phyloP scores from a whole-genome alignment of 768 basidiomycete genomes.

The Suillus luteus region DNA sequence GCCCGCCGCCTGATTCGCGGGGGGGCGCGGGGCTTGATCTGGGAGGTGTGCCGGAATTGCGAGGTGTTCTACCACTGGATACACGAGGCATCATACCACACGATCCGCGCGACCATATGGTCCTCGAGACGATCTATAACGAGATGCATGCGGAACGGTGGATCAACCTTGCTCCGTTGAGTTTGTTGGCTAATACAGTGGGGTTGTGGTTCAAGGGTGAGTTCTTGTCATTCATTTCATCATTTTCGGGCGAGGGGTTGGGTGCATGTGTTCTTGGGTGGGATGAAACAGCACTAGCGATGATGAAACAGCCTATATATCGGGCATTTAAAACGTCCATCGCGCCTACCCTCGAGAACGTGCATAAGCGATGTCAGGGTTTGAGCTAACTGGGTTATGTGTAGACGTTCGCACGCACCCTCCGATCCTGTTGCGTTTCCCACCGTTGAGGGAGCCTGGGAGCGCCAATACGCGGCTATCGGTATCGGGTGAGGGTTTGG shows the following conservation, averaged over 20 bases:
- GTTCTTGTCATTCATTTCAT: slow-evolving; percentile 17
- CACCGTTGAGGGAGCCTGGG: slow-evolving; percentile 35
- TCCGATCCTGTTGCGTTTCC: slow-evolving; percentile 61
- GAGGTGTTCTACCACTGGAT: background rate
- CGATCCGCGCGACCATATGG: slow-evolving; percentile 68
- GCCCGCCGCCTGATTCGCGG: background rate
- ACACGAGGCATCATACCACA: slow-evolving; percentile 20
- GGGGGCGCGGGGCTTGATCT: background rate
- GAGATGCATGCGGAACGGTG: slow-evolving; percentile 70
- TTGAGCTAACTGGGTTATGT: background rate
- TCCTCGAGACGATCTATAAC: slow-evolving; percentile 64
- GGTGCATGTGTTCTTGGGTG: background rate
- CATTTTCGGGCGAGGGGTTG: background rate
- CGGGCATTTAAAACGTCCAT: background rate
- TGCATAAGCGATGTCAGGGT: background rate
- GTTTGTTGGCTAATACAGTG: slow-evolving; percentile 57
- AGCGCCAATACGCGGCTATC: background rate
- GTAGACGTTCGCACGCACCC: slow-evolving; percentile 69
- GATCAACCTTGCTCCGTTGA: slow-evolving; percentile 66
- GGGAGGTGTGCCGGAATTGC: background rate
- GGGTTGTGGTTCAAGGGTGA: slow-evolving; percentile 64
- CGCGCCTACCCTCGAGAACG: background rate
- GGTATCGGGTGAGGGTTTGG: background rate
- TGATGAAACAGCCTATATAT: background rate
- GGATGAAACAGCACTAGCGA: no score